phyloP scores from a whole-genome alignment of 2,329 filamentous ascomycete genomes.

The Amauroascus niger region DNA sequence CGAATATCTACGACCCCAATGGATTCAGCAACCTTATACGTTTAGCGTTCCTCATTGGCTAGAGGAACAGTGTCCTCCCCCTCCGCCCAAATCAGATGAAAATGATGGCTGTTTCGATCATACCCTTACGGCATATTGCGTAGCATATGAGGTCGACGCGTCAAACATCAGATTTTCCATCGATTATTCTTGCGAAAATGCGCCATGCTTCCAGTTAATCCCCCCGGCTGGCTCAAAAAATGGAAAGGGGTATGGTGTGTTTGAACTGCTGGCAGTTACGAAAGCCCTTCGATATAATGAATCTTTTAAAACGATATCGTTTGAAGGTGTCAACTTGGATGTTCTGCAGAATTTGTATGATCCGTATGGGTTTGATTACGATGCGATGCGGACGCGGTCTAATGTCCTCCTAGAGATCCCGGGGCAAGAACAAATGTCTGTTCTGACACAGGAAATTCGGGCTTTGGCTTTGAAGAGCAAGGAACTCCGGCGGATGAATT shows the following conservation, averaged over 20 bases:
- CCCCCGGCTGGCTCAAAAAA: slow-evolving; percentile 43
- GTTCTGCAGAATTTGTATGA: slow-evolving; percentile 54
- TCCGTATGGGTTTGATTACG: slow-evolving; percentile 50
- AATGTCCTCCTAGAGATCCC: slow-evolving; percentile 45
- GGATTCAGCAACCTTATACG: slow-evolving; percentile 53
- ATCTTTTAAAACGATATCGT: slow-evolving; percentile 57
- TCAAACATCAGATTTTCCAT: slow-evolving; percentile 57
- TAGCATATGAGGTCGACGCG: slow-evolving; percentile 58
- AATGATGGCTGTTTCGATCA: slow-evolving; percentile 57
- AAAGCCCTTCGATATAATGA: slow-evolving; percentile 62
- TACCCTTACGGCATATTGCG: slow-evolving; percentile 59
- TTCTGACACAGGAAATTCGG: slow-evolving; percentile 59
- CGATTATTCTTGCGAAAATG: slow-evolving; percentile 54
- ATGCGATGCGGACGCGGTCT: slow-evolving; percentile 53
- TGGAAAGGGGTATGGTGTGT: slow-evolving; percentile 46
- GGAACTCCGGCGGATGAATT: slow-evolving; percentile 54
- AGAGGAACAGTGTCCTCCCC: slow-evolving; percentile 40
- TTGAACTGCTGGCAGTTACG: slow-evolving; percentile 61
- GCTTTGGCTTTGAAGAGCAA: slow-evolving; percentile 58
- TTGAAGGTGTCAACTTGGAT: slow-evolving; percentile 55
- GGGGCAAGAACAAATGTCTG: slow-evolving; percentile 46
- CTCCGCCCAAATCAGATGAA: slow-evolving; percentile 42
- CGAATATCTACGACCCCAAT: slow-evolving; percentile 56
- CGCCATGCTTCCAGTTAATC: slow-evolving; percentile 55
- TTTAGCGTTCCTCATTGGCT: slow-evolving; percentile 51